Base-by-base conservation (phyloP, 495 filamentous ascomycete genomes). In the Trypethelium eluteriae region DNA sequence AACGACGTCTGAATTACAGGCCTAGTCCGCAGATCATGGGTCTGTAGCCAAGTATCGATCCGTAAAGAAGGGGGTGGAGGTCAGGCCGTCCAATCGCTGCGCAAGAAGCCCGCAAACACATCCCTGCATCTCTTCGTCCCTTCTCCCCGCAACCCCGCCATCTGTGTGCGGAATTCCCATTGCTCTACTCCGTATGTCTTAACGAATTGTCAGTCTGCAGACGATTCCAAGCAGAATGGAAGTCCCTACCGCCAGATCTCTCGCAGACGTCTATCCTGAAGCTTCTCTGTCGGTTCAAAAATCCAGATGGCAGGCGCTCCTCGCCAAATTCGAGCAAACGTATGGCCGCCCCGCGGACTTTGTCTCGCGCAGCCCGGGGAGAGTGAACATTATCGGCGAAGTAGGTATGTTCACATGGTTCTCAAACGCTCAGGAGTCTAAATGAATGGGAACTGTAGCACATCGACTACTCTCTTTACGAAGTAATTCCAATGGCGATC, bases 301-400 rank as follows among this genome's bases (percentile, higher is more conserved):
- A 49, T 74, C 77, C 62, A 82, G 94, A 73, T 98, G 92, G 87
- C 82, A 88, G 47, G 77, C 74, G 35, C 84, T 98, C 16, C 77
- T 92, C 38, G 77, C 80, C 44, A 83, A 83, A 66, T 98, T 98
- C 76, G 78, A 86, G 71, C 79, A 85, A 67, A 78, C 74, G n/a
- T 96, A 92, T 78, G 85, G 84, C 66, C 81, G 83, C 47, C 79
- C 76, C 12, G 86, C 93, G 2, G 83, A 91, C 53, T 98, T 96
- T 71, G 85, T 98, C 6, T 84, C 94, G 1, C 86, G 94, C 61
- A 95, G 92, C 66, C 94, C 94, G 0, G 94, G 94, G 62, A 84
- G 94, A 66, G 94, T 98, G 67, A 98, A 98, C 81, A 94, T 98
- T 75, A 97, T 98, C 72, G 94, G 94, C 74, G 94, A 98, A 66